Evolutionary conservation across 371 early-diverging fungal genomes (phyloP), one percentile per base, ranked within the genome.

Genomic region (Antonospora locustae): DNA sequence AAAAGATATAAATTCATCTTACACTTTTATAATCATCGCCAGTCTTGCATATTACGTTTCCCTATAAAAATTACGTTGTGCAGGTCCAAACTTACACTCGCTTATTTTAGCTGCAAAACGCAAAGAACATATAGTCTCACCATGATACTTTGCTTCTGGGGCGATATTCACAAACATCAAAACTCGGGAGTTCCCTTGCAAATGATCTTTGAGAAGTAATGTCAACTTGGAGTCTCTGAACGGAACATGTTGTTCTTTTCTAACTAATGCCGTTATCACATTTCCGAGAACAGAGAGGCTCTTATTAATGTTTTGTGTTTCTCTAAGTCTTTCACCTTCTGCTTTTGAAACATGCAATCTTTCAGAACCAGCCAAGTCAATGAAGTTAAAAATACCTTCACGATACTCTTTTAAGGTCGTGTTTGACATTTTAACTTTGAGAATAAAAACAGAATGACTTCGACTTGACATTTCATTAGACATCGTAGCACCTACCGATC

Each of bases 341-440:
- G 90, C 85, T 6, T 86, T 86, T 0, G 87, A 87, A 51, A 76
- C 68, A 0, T 82, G 78, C 12, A 94, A 72, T 29, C 92, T 89
- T 79, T 98, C 96, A 22, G 94, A 94, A 69, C 99, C 97, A 29
- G 99, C 99, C 67, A 98, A 76, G 82, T 98, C 99, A 46, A 94
- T 91, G 52, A 98, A 78, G 61, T 82, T 86, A 24, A 94, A 76
- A 9, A 80, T 74, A 2, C 92, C 90, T 14, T 76, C 69, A 12
- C 77, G 76, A 2, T 66, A 66, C 68, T 88, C 87, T 12, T 77
- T 78, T 0, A 84, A 83, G 4, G 78, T 55, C 0, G 72, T 24
- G 68, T 90, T 88, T 24, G 57, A 61, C 25, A 90, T 88, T 1
- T 74, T 66, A 0, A 93, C 63, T 5, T 80, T 77, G 22, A 93